Conservation (phyloP, 768 basidiomycete species). For the Tulasnella calospora region DNA sequence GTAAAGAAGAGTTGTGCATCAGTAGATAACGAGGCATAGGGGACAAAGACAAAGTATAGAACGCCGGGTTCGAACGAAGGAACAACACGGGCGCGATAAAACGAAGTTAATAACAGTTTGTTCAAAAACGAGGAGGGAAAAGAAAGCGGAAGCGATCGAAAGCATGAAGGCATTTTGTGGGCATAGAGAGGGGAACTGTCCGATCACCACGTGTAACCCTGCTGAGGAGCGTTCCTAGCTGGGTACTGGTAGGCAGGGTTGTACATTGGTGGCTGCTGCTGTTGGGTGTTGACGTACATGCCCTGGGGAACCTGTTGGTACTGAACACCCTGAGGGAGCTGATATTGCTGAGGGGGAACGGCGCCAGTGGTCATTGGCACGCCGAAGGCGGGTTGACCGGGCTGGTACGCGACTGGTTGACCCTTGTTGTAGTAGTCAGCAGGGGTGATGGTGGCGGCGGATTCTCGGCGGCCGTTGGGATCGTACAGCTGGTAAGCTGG, state of each 20-base stretch:
- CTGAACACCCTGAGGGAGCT: not conserved
- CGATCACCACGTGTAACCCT: conserved; percentile 10
- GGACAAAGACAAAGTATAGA: not conserved
- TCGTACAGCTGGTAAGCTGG: conserved; percentile 18
- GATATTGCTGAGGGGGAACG: not conserved
- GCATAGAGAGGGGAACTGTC: not conserved
- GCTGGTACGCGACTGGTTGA: conserved; percentile 5
- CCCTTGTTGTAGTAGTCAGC: conserved; percentile 21
- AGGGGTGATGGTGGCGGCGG: conserved; percentile 23
- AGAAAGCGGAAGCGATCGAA: not conserved
- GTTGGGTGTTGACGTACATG: conserved; percentile 8
- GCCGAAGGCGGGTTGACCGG: not conserved
- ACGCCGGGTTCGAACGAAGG: conserved; percentile 7
- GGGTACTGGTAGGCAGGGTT: conserved; percentile 12
- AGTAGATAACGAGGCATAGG: not conserved
- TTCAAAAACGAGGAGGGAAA: not conserved
- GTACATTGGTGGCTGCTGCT: not conserved
- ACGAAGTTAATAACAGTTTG: conserved; percentile 14
- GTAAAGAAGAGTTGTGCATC: not conserved
- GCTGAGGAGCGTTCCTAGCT: not conserved
- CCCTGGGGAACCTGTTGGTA: conserved; percentile 9
- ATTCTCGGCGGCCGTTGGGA: conserved; percentile 20
- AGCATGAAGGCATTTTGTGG: not conserved
- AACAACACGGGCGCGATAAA: conserved; percentile 4
- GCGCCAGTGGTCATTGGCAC: conserved; percentile 15